Conservation (phyloP, 495 filamentous ascomycete genomes). For the Neurospora africana region DNA sequence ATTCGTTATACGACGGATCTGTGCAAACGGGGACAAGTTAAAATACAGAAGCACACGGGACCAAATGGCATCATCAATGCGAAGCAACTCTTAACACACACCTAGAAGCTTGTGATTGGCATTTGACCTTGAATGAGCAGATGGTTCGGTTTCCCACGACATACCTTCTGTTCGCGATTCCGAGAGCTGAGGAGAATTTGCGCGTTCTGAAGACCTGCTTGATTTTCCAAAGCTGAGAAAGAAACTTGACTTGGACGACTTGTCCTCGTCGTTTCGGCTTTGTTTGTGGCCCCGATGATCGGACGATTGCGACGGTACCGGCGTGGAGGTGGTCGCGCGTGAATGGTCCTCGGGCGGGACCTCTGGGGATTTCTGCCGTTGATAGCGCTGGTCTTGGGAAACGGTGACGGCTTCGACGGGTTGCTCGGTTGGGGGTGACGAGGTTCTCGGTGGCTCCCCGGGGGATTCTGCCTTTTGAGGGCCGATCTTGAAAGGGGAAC, state of each 20-base stretch:
- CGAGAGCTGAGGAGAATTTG: slow-evolving; percentile 24
- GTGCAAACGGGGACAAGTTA: slow-evolving; percentile 10
- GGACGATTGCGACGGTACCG: slow-evolving; percentile 10
- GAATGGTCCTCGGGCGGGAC: slow-evolving; percentile 7
- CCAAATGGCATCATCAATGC: background rate
- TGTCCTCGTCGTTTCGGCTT: slow-evolving; percentile 22
- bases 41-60: slow-evolving; percentile 7
- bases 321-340: slow-evolving; percentile 1
- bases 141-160: slow-evolving; percentile 32
- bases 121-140: slow-evolving; percentile 17
- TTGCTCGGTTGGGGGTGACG: slow-evolving; percentile 2
- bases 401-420: background rate
- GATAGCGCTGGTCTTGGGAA: slow-evolving; percentile 4
- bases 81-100: slow-evolving; percentile 21
- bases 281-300: slow-evolving; percentile 18
- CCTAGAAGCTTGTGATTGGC: slow-evolving; percentile 29
- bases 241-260: slow-evolving; percentile 29
- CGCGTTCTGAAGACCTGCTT: slow-evolving; percentile 29
- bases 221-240: slow-evolving; percentile 37
- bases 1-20: slow-evolving; percentile 34
- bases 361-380: slow-evolving; percentile 6
- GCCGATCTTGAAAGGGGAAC: slow-evolving; percentile 39
- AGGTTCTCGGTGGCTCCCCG: slow-evolving; percentile 18
- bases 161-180: slow-evolving; percentile 30
- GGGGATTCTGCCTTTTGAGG: slow-evolving; percentile 21